These are phyloP conservation scores for Neonectria magnoliae DNA, from an alignment of 2,329 filamentous ascomycete species.

Conservation along the genomic window DNA sequence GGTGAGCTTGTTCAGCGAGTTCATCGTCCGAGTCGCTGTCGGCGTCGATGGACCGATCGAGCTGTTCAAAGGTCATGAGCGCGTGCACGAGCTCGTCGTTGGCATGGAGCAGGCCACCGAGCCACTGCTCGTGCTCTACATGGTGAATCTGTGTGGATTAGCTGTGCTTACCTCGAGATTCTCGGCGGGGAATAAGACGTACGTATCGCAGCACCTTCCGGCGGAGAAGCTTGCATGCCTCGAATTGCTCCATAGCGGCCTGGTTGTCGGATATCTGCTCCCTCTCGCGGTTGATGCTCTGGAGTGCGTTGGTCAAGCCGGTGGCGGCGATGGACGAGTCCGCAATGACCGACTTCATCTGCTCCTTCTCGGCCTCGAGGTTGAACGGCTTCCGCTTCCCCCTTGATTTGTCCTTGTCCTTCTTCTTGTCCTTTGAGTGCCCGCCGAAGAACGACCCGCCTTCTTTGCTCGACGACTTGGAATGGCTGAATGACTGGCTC, in stretches of 20 bases:
- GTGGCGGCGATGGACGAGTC: conserved; percentile 91
- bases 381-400: conserved; percentile 77
- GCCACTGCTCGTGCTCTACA: conserved; percentile 89
- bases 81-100: conserved; percentile 96
- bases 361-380: conserved; percentile 85
- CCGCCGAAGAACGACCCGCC: conserved; percentile 51
- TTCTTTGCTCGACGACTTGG: conserved; percentile 52
- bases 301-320: conserved; percentile 86
- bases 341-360: conserved; percentile 89
- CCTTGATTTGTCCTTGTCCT: conserved; percentile 64
- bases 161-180: neutral
- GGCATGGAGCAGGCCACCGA: conserved; percentile 89
- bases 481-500: conserved; percentile 23
- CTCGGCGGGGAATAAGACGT: conserved; percentile 41
- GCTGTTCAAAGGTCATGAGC: conserved; percentile 92
- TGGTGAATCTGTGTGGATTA: conserved; percentile 75
- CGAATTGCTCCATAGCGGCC: conserved; percentile 79
- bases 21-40: conserved; percentile 78
- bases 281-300: conserved; percentile 88
- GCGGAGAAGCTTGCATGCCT: conserved; percentile 85
- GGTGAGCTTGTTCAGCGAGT: conserved; percentile 71
- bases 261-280: conserved; percentile 89
- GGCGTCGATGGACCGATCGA: conserved; percentile 85
- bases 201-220: conserved; percentile 87
- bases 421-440: conserved; percentile 63